Conservation (phyloP, 2,329 filamentous ascomycete species). For the Venturia aucupariae region DNA sequence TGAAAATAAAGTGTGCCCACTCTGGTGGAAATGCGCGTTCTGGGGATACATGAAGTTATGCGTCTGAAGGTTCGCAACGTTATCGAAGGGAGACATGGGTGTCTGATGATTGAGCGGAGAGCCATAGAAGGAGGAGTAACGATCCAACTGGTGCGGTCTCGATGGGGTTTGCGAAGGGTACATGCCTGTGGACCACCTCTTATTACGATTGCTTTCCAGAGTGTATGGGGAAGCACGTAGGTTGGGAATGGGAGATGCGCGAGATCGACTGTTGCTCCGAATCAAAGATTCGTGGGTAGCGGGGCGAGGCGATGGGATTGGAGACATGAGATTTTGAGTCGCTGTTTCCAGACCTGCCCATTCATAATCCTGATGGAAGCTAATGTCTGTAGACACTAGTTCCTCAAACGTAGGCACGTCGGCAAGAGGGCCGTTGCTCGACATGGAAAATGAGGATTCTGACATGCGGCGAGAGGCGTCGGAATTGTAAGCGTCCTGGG, state of each 20-base stretch:
- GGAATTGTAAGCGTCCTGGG: slow-evolving; percentile 28
- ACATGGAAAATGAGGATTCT: slow-evolving; percentile 65
- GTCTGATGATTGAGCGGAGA: slow-evolving; percentile 43
- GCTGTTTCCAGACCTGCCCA: slow-evolving; percentile 55
- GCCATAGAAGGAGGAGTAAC: slow-evolving; percentile 51
- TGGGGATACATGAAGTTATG: slow-evolving; percentile 31
- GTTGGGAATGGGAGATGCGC: slow-evolving; percentile 62
- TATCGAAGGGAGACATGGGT: slow-evolving; percentile 29
- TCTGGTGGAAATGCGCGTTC: slow-evolving; percentile 46
- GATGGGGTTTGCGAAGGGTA: slow-evolving; percentile 50
- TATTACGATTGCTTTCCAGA: slow-evolving; percentile 56
- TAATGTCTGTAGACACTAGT: slow-evolving; percentile 58
- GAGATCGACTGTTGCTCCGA: slow-evolving; percentile 53
- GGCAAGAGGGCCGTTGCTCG: slow-evolving; percentile 50
- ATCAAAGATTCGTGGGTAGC: slow-evolving; percentile 42
- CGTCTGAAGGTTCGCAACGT: slow-evolving; percentile 24
- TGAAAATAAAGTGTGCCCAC: slow-evolving; percentile 35
- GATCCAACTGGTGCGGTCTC: slow-evolving; percentile 46
- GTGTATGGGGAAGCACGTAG: slow-evolving; percentile 63
- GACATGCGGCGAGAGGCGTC: slow-evolving; percentile 55
- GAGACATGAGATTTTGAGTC: slow-evolving; percentile 63
- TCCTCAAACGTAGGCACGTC: slow-evolving; percentile 66
- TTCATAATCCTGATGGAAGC: slow-evolving; percentile 45
- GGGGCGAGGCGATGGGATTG: slow-evolving; percentile 61
- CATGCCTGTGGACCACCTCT: slow-evolving; percentile 71